Base-by-base conservation (phyloP, 2,329 filamentous ascomycete species). In the Parastagonospora avenae region DNA sequence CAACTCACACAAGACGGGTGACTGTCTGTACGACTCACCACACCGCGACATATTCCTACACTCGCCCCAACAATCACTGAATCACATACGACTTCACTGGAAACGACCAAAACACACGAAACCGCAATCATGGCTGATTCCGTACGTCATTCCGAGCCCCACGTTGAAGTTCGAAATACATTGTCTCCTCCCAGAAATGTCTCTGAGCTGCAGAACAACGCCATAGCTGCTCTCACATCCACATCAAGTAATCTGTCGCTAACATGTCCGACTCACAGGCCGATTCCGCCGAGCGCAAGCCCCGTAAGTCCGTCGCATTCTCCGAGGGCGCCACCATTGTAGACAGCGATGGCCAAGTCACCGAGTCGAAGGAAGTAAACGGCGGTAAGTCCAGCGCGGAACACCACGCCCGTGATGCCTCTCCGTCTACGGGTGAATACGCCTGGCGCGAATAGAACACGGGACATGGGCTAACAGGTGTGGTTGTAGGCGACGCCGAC, bases 251-350 rank as follows among this genome's bases (percentile, higher is more conserved):
- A 3, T 3, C 19, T 15, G 2, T 16, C n/a, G 27, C 64, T 68
- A 72, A 73, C 52, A 60, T 42, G 50, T 49, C 37, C 10, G 2
- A 58, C 55, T 63, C 60, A 46, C 52, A 80, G 77, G 76, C 78
- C 68, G 72, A 76, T 58, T 65, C 74, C 32, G 62, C 73, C 53
- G 82, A 87, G 67, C 83, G 84, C 72, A 92, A 90, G 76, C 86
- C 88, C 70, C 89, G 92, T 79, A 96, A 97, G 80, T 95, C 91
- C 40, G 93, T 97, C 70, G 88, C 92, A 60, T 97, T 97, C 76
- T 92, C 88, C 73, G 90, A 94, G 77, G 90, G 91, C 70, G 85
- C 91, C 67, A 84, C 90, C 62, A 86, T 96, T 68, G 92, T 97
- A 74, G 90, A 96, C 80, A 85, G 86, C 76, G 90, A 96, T 82